Base-by-base conservation (phyloP, 169 alveolate genomes). In the Plasmodium gallinaceum region DNA sequence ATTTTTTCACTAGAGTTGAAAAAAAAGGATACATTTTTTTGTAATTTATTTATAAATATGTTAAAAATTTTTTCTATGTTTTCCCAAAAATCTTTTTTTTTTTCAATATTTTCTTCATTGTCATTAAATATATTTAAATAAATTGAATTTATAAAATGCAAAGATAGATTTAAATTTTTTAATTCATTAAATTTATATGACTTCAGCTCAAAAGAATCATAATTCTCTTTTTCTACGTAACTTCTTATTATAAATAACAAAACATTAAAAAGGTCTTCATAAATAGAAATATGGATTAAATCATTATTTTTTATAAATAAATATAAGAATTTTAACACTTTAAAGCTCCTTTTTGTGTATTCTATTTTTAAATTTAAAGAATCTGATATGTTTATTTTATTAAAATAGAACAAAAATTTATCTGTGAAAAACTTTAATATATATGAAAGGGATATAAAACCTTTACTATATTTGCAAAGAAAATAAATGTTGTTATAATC, bases 391-490 rank as follows among this genome's bases (percentile, higher is more conserved):
- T 65, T 78, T 22, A 22, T 43, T 16, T 65, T 78, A 12, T 54
- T 7, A 39, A 64, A 51, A 24, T 70, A 66, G 24, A 16, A 46
- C 7, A 16, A 26, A 0, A 78, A 16, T 1, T 54, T 43, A 0
- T 61, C 58, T 20, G 68, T 57, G 22, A 83, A 66, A 9, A 83
- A 0, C 3, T 42, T 83, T 39, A 83, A 20, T 1, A 83, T 39
- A 14, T 18, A 18, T 16, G 57, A 16, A n/a, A 83, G 61, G 6
- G 85, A 65, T 2, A 83, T 32, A 46, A 37, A 83, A 0, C 91
- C 91, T 26, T 43, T 46, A 18, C 83, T 83, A 46, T 83, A 83
- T 46, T 83, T 83, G 9, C 91, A 83, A 10, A 83, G 6, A 32
- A 83, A 83, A 68, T 83, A 83, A 12, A 83, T 83, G 14, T 69